Conservation (phyloP, 164 flowering plant species). For the Tinospora cordifolia region DNA sequence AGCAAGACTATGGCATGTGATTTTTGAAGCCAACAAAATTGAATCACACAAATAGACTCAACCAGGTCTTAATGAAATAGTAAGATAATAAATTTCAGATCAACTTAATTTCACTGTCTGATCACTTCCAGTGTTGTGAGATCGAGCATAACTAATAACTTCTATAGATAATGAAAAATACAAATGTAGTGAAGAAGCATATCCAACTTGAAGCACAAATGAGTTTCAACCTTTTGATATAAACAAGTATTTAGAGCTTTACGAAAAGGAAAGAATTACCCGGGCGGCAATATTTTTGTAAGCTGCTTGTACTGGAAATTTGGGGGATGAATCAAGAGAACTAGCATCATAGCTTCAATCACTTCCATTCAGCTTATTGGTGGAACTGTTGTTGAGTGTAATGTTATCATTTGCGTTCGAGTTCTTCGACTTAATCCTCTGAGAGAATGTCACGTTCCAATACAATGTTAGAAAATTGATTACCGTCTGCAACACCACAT, state of each 20-base stretch:
- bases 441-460: constrained; percentile 8
- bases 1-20: background rate
- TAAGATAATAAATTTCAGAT: background rate
- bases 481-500: background rate
- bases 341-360: constrained; percentile 32
- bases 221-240: background rate
- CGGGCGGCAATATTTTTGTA: constrained; percentile 30
- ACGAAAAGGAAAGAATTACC: constrained; percentile 29
- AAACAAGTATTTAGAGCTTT: background rate
- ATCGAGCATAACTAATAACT: background rate
- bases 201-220: background rate
- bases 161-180: background rate
- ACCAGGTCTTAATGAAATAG: background rate
- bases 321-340: constrained; percentile 42
- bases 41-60: background rate
- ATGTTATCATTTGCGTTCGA: constrained; percentile 40
- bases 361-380: constrained; percentile 48
- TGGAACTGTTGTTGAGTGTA: constrained; percentile 13
- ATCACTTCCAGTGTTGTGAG: background rate
- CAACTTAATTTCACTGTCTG: background rate
- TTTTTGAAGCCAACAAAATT: background rate
- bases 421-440: constrained; percentile 64
- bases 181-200: background rate
- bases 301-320: constrained; percentile 33
- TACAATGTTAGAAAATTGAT: background rate